phyloP scores from a whole-genome alignment of 805 yeast genomes.

The Wickerhamomyces queroliae region DNA sequence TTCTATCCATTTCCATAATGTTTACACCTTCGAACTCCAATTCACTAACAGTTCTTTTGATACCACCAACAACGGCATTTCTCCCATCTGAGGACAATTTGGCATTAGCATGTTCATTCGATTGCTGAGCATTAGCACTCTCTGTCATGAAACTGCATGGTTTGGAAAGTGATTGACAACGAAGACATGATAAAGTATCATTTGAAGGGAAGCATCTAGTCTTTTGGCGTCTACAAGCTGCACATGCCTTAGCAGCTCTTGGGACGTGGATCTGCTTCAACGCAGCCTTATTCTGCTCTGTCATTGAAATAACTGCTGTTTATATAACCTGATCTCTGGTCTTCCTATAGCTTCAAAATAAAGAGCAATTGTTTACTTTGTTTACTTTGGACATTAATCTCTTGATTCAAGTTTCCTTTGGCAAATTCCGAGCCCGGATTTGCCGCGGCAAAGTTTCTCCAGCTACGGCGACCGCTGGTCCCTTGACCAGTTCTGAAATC shows the following conservation, averaged over 20 bases:
- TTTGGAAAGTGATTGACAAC: conserved; percentile 49
- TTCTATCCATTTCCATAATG: conserved; percentile 4
- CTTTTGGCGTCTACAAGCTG: conserved; percentile 48
- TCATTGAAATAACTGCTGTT: no score
- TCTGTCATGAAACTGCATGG: conserved; percentile 45
- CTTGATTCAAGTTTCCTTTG: no score
- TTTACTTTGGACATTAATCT: no score
- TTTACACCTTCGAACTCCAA: neutral
- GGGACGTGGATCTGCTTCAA: neutral
- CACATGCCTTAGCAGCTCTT: conserved; percentile 50
- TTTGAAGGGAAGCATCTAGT: conserved; percentile 55
- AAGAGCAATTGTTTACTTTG: no score
- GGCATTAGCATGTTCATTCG: neutral
- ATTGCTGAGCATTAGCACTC: no score
- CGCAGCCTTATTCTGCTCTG: neutral
- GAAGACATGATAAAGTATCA: conserved; percentile 41
- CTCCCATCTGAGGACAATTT: conserved; percentile 3
- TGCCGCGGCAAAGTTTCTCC: no score
- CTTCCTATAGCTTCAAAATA: no score
- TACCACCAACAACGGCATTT: neutral
- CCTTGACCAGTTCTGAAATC: no score
- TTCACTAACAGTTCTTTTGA: neutral
- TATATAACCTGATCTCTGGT: no score
- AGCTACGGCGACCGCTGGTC: no score
- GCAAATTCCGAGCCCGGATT: no score